Evolutionary conservation across 371 early-diverging fungal genomes (phyloP), one percentile per base, ranked within the genome.

Genomic region (Pancytospora philotis): DNA sequence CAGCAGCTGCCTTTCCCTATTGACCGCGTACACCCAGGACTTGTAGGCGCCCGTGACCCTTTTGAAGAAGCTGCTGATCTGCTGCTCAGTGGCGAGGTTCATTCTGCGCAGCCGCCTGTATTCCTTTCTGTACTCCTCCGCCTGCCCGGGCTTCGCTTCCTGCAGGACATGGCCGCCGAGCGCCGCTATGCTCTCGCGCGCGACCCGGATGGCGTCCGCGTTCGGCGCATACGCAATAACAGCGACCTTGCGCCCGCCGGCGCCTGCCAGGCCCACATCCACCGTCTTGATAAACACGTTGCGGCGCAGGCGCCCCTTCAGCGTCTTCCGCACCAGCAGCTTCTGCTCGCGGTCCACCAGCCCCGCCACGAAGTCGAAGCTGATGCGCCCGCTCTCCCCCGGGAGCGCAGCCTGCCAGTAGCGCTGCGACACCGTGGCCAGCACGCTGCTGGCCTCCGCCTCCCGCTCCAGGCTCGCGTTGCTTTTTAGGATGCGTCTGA

Each of bases 201-300:
- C 67, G 51, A 65, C 72, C 3, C 66, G 62, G 22, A 71, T 49
- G 28, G 79, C 69, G 30, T 69, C 68, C 35, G 41, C 61, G 51
- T 78, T 80, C 58, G 76, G 74, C 38, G 77, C 76, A 72, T 78
- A 77, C 19, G 78, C 71, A 25, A 81, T 76, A 72, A 78, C 75
- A 8, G 75, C 71, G 25, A 51, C 69, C 62, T 75, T 72, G 10
- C 52, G 39, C 3, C 39, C 52, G 4, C 52, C 52, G 2, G 31
- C 51, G 59, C 48, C 49, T 34, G 64, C 60, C 25, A 72, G 22
- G 0, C 75, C 66, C 3, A 71, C 67, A 52, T 71, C 72, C 38
- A 30, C 62, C 3, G 51, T 72, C 16, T 75, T 69, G 32, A 81
- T 58, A n/a, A 69, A 63, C 8, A 76, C 19, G 50, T 81, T 81